Base-by-base conservation (phyloP, 2,329 filamentous ascomycete species). In the Colletotrichum salicis region DNA sequence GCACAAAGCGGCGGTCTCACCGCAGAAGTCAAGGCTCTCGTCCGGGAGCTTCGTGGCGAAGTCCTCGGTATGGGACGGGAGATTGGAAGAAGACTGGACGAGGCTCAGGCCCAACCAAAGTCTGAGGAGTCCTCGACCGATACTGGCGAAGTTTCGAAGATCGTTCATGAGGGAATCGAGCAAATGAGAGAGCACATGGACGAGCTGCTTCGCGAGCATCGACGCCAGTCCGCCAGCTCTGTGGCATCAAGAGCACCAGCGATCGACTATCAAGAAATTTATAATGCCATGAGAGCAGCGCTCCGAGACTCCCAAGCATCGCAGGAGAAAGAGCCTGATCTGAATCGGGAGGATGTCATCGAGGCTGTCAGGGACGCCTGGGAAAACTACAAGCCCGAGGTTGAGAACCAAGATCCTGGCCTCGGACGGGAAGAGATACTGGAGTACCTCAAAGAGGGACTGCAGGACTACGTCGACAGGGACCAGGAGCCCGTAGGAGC, bases 1-100 rank as follows among this genome's bases (percentile, higher is more conserved):
- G 88, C 94, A 0, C 94, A 97, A 80, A 91, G 94, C 52, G 96
- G 96, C 70, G 94, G 95, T 5, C 88, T 98, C 63, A 97, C 95
- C 1, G 94, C 94, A 67, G 94, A 97, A 80, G 94, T 97, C 74
- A 98, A 98, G 82, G 92, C 94, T 4, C 87, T 97, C 10, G 93
- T 98, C 10, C 92, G 95, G 29, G 95, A 98, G 78, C 87, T 98
- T 45, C 92, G 96, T 27, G 95, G 95, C 3, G 96, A 98, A 79
- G 95, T 98, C 10, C 87, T 98, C 5, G 95, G 95, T 3, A 98
- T 98, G 95, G 96, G 96, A 4, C 89, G 96, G 68, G 95, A 98
- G 75, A 90, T 98, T 59, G 95, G 93, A 52, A 92, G 94, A 68
- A 93, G 95, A 75, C 87, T 98, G n/a, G 94, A 96, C 73, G 90